Evolutionary conservation across 176 grass and related monocot species (phyloP), one percentile per base, ranked within the genome.

Genomic region (Microstegium vimineum): DNA sequence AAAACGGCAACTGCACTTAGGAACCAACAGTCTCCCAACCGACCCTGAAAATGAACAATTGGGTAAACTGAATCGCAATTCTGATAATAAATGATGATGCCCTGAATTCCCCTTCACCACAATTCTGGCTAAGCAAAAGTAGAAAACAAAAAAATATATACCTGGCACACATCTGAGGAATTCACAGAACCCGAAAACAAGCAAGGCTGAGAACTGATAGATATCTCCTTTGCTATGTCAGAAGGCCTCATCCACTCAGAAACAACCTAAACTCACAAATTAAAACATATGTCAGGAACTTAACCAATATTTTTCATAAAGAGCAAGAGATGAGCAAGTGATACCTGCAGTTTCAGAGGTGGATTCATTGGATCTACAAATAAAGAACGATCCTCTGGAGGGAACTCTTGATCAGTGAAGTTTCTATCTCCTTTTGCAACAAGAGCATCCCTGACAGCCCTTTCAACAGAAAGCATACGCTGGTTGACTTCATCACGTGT

Each of bases 161-260:
- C 96, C 96, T 99, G 96, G 62, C 96, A 95, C 81, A 99, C 96
- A 77, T 99, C 96, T 2, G 96, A 99, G 28, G 96, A 99, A 91
- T 94, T 99, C 28, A 95, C 77, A 77, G 89, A 88, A 75, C 89
- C 96, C 71, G 96, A 99, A 90, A 95, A 99, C 76, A 99, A 90
- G 84, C 91, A 99, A n/a, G 96, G 93, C 30, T 77, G 83, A 61
- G 85, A 89, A 86, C 62, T 69, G 51, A 95, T 87, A 34, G 93
- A 93, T 83, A 87, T 92, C 70, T 95, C 85, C 89, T 90, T 89
- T 34, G 90, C 89, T 37, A 99, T 95, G 35, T 95, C 93, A 91
- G 82, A 80, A 70, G 91, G 93, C 60, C 93, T 89, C 89, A 90
- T 91, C 93, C 93, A 99, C 76, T 99, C 93, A 78, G 93, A 99